phyloP scores from a whole-genome alignment of 176 grass and related monocot species.

The Carex cristatella region DNA sequence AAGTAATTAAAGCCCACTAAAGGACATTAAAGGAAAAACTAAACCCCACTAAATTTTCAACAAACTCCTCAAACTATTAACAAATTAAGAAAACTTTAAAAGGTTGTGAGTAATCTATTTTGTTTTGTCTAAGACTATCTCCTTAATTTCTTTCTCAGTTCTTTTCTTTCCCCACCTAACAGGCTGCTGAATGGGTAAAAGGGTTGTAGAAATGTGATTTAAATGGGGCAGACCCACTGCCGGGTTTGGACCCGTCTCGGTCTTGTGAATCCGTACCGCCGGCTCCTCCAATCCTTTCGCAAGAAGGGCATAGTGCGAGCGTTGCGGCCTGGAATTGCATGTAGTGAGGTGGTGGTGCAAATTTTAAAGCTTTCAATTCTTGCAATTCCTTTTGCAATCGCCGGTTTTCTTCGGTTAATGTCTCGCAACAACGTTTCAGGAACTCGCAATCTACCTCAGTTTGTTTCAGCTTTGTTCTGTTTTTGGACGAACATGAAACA shows the following conservation, averaged over 20 bases:
- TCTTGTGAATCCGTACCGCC: constrained; percentile 26
- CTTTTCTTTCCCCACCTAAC: constrained; percentile 26
- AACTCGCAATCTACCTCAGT: constrained; percentile 90
- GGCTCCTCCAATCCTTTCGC: constrained; percentile 51
- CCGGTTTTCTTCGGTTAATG: constrained; percentile 85
- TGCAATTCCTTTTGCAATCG: constrained; percentile 77
- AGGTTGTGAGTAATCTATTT: constrained; percentile 12
- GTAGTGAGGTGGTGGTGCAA: constrained; percentile 38
- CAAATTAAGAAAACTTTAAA: constrained; percentile 8
- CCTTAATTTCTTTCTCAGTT: neutral
- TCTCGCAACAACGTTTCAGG: constrained; percentile 84
- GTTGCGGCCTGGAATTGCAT: constrained; percentile 67
- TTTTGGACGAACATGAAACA: neutral
- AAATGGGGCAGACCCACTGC: neutral
- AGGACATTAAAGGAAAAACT: neutral
- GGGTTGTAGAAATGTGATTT: constrained; percentile 85
- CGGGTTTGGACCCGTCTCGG: constrained; percentile 33
- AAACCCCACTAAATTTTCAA: constrained; percentile 21
- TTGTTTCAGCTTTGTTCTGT: constrained; percentile 97
- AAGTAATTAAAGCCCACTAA: neutral
- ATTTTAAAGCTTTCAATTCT: constrained; percentile 62
- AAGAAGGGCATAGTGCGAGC: constrained; percentile 74
- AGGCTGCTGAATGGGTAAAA: constrained; percentile 76
- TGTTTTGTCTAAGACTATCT: constrained; percentile 17
- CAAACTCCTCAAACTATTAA: constrained; percentile 20